Conservation (phyloP, 345 rosid species). For the Melaleuca alternifolia region DNA sequence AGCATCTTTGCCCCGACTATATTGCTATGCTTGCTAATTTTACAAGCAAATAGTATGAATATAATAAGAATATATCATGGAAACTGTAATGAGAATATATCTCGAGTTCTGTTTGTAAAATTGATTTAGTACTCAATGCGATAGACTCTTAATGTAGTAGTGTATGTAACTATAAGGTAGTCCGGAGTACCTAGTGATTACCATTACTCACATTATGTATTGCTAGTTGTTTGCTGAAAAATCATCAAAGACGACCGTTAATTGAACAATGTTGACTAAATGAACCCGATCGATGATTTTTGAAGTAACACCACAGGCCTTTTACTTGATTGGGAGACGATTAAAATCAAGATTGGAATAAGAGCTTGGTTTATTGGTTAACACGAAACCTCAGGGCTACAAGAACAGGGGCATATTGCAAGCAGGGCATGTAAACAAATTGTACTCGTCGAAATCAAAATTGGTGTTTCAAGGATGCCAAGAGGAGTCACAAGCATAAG, state of each 20-base stretch:
- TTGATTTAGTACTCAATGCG: fast-evolving
- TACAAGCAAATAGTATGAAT: neutral
- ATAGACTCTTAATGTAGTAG: neutral
- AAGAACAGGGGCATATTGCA: neutral
- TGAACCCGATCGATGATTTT: neutral
- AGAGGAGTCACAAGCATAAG: neutral
- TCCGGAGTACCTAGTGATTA: neutral
- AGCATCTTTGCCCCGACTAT: neutral
- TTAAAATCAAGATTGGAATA: neutral
- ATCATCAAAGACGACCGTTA: neutral
- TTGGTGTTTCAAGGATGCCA: neutral
- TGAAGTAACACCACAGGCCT: neutral
- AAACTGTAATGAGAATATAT: neutral
- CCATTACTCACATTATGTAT: neutral
- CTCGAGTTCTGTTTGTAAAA: fast-evolving
- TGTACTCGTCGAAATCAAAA: neutral
- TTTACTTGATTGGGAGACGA: neutral
- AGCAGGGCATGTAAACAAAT: neutral
- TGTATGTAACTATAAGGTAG: neutral
- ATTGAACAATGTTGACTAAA: neutral
- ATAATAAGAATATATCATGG: no score
- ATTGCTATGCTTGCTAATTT: neutral
- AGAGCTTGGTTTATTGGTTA: neutral
- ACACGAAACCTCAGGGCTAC: neutral
- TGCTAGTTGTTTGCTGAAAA: neutral